Evolutionary conservation across 257 asterid genomes (phyloP), one percentile per base, ranked within the genome.

Genomic region (Primulina eburnea): DNA sequence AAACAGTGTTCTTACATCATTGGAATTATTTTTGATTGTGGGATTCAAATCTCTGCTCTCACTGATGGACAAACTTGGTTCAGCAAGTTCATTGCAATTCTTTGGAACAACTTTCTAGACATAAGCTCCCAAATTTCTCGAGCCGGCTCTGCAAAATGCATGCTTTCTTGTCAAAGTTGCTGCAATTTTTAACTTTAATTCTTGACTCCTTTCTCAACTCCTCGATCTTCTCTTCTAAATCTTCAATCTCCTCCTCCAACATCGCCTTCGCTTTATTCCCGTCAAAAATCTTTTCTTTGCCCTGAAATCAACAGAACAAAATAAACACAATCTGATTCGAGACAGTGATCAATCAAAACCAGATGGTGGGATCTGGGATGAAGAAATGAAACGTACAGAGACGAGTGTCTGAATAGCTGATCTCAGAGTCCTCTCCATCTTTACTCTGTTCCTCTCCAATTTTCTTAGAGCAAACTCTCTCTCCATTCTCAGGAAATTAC

Each of bases 121-220:
- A 60, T 64, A 74, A 67, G 9, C 87, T 88, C 17, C 88, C 90
- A 8, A 84, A 73, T 71, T 83, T 84, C 68, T 84, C 87, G 21
- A 88, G 64, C 60, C 83, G 70, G 37, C 77, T 84, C 81, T 87
- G 95, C 84, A 89, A 73, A 43, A 75, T 57, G 2, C 75, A 69
- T 4, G 86, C 90, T 68, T 89, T 78, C 73, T 78, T 84, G 73
- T 84, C 97, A 26, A 87, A 90, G 74, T 88, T 85, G 62, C 86
- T 77, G 73, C 88, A 84, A 0, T 81, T 77, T 62, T 40, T 67
- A 70, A 71, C 62, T 50, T 83, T 81, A 17, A 9, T 34, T 55
- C 77, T 82, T n/a, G 84, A 79, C 35, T 62, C 82, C 57, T 55
- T 84, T 52, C 77, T 84, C 66, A 92, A 35, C 32, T 84, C 88